Evolutionary conservation across 805 yeast species (phyloP), one percentile per base, ranked within the genome.

Genomic region (Komagataella pseudopastoris): DNA sequence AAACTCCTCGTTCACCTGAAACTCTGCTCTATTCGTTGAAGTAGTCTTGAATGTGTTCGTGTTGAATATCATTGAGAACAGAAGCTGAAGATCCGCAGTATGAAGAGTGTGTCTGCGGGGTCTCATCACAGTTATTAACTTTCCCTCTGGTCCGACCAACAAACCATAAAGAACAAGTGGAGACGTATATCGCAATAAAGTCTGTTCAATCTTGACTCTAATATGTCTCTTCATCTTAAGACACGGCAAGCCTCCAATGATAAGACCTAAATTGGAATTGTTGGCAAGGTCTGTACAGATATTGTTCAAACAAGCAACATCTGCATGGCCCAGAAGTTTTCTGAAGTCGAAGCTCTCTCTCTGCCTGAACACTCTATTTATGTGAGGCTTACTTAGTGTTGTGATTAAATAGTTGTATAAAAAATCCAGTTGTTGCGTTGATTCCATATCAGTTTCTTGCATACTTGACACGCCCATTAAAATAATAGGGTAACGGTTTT

Each of bases 271-370:
- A 52, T 80, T 76, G 46, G 78, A 73, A 23, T 68, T 66, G 46
- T 68, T 66, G 10, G 73, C 67, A 53, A 85, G 67, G 51, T 76
- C 76, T 16, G 66, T 65, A 53, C 85, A 77, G 6, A 91, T 72
- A 1, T 81, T 73, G 54, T 85, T 83, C 48, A 91, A 66, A 53
- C 86, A 87, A 2, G 78, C 76, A 52, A 78, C 72, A 64, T 90
- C 96, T 3, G 91, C 75, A 1, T 82, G 78, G 3, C 88, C 88
- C 23, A 90, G 70, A 24, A 85, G 74, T 53, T 81, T 83, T 20
- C 96, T 70, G 44, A 91, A 67, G 60, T 91, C 98, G 59, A 85
- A 88, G 59, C 88, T 88, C 59, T 85, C 83, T 52, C 95, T 71
- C 54, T 78, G 76, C 50, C 73, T 70, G 62, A 86, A 90, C 43